Evolutionary conservation across 2,329 filamentous ascomycete genomes (phyloP).

Genomic region (Golovinomyces cichoracearum): DNA sequence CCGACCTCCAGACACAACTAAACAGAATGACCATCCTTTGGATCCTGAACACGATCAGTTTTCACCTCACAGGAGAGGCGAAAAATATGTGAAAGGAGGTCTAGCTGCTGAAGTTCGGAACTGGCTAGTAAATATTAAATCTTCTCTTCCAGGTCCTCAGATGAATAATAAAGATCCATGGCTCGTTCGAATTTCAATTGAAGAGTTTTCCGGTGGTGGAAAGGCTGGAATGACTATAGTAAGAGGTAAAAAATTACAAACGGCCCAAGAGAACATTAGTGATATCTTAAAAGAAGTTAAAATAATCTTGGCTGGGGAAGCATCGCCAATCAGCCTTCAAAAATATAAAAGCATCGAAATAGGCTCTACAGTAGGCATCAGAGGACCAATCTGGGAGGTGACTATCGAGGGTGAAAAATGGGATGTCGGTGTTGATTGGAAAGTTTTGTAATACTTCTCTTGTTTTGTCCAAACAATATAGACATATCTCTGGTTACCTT

Average conservation of each 20-base stretch:
- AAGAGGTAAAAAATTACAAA: slow-evolving; percentile 7
- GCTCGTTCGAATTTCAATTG: slow-evolving; percentile 12
- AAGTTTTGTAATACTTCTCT: slow-evolving; percentile 9
- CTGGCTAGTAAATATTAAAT: slow-evolving; percentile 23
- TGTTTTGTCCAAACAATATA: too few relatives aligned
- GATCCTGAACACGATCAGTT: slow-evolving; percentile 25
- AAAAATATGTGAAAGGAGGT: slow-evolving; percentile 23
- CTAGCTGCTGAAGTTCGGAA: slow-evolving; percentile 23
- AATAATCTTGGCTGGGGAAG: slow-evolving; percentile 14
- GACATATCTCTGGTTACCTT: background rate
- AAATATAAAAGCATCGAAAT: slow-evolving; percentile 8
- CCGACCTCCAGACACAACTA: slow-evolving; percentile 10
- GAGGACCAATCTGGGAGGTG: slow-evolving; percentile 15
- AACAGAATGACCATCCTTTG: slow-evolving; percentile 3
- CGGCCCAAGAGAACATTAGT: slow-evolving; percentile 3
- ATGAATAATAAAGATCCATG: slow-evolving; percentile 8
- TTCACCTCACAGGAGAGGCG: slow-evolving; percentile 24
- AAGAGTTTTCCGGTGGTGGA: slow-evolving; percentile 9
- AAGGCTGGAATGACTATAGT: slow-evolving; percentile 12
- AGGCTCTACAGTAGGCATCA: slow-evolving; percentile 13
- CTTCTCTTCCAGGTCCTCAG: slow-evolving; percentile 4
- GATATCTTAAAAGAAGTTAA: slow-evolving; percentile 7
- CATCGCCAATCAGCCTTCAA: slow-evolving; percentile 8
- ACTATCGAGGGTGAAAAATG: slow-evolving; percentile 12
- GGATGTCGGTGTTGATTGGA: slow-evolving; percentile 16